A percentile compares a stretch with the other conserved stretches of the same genome.
These are phyloP conservation scores for Talaromyces sp. DNA, from an alignment of 2,329 filamentous ascomycete genomes.

Conservation along the genomic window DNA sequence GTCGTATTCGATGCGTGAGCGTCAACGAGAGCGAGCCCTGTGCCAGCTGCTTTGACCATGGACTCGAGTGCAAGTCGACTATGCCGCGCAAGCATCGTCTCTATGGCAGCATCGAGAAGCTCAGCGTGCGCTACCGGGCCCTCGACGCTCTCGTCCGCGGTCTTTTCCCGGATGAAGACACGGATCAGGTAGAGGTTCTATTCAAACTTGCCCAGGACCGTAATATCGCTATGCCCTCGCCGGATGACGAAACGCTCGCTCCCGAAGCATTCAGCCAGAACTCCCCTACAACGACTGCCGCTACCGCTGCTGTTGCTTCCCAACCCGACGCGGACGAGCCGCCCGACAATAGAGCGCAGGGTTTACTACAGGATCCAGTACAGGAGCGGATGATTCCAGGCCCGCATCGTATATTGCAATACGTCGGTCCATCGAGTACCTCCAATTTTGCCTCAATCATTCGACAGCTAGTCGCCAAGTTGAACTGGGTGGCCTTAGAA, in stretches of 20 bases:
- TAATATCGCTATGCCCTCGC: conserved; percentile 9
- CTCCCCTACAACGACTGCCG: not conserved
- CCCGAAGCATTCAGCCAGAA: conserved; percentile 8
- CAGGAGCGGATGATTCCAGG: conserved; percentile 9
- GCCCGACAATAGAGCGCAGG: not conserved
- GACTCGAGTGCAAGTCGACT: conserved; percentile 9
- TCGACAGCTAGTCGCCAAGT: conserved; percentile 9
- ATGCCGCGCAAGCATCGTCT: conserved; percentile 11
- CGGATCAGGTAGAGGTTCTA: conserved; percentile 6
- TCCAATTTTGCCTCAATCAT: conserved; percentile 11
- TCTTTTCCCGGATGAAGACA: conserved; percentile 10
- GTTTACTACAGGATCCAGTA: conserved; percentile 3
- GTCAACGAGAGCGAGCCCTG: conserved; percentile 11
- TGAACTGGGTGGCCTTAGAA: not conserved
- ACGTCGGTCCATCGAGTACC: conserved; percentile 10
- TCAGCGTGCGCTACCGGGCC: conserved; percentile 10
- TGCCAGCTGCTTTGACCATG: conserved; percentile 7
- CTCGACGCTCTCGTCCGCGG: conserved; percentile 11
- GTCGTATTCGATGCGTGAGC: conserved; percentile 10
- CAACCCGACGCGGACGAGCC: not conserved
- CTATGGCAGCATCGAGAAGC: conserved; percentile 9
- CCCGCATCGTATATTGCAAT: conserved; percentile 7
- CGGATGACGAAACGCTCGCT: conserved; percentile 7
- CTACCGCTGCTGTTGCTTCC: not conserved
- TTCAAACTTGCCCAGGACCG: conserved; percentile 7